Percentiles rank a stretch among this genome's conserved stretches.
phyloP scores from a whole-genome alignment of 805 yeast genomes.

The Kluyveromyces dobzhanskii region DNA sequence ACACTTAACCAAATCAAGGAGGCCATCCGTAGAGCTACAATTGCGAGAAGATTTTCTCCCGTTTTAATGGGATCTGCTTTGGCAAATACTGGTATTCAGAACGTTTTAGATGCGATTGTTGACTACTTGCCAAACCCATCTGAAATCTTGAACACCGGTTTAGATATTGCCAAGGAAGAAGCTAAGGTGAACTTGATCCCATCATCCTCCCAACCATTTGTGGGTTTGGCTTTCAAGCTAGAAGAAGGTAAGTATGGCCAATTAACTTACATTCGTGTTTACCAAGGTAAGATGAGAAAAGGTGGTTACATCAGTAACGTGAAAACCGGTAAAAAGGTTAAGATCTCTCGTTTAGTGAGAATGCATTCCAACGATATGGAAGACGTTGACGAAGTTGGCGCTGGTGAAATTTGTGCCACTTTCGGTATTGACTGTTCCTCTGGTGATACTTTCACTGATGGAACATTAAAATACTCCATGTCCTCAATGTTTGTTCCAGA shows the following conservation, averaged over 20 bases:
- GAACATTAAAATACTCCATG: conserved; percentile 75
- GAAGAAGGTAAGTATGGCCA: conserved; percentile 99
- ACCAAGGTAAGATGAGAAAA: conserved; percentile 90
- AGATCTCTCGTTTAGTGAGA: conserved; percentile 88
- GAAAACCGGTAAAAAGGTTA: conserved; percentile 86
- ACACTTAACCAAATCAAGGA: conserved; percentile 70
- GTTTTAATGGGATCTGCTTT: conserved; percentile 99
- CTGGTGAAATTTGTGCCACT: conserved; percentile 99
- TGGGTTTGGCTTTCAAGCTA: conserved; percentile 95
- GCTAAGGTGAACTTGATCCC: conserved; percentile 68
- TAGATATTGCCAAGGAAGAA: conserved; percentile 62
- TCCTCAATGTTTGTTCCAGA: conserved; percentile 98
- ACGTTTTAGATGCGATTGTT: conserved; percentile 90
- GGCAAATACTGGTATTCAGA: conserved; percentile 94
- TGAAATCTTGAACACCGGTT: conserved; percentile 83
- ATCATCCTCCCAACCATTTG: conserved; percentile 68
- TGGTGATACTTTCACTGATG: conserved; percentile 95
- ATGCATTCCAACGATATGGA: conserved; percentile 99
- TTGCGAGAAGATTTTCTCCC: conserved; percentile 95
- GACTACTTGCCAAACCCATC: conserved; percentile 95
- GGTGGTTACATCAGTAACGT: conserved; percentile 84
- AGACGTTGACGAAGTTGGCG: conserved; percentile 89
- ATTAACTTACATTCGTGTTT: conserved; percentile 91
- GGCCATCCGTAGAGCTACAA: conserved; percentile 92
- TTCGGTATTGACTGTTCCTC: conserved; percentile 98